Evolutionary conservation across 2,329 filamentous ascomycete species (phyloP).

Genomic region (Claviceps capensis): DNA sequence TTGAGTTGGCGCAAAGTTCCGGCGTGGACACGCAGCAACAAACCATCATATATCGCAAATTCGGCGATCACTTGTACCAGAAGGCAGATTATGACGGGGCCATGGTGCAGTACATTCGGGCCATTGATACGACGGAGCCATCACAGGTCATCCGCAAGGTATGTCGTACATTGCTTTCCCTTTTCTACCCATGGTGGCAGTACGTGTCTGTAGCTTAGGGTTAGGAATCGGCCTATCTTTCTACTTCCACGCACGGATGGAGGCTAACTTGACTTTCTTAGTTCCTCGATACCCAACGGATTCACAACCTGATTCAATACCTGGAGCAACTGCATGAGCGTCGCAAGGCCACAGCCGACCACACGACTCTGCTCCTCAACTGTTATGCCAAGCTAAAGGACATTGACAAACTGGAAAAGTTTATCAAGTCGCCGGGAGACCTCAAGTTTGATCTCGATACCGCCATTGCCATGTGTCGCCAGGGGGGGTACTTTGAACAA

Average conservation of each 20-base stretch:
- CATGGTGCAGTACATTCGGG: constrained; percentile 97
- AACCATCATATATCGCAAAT: constrained; percentile 83
- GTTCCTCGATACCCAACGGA: constrained; percentile 93
- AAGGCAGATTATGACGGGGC: constrained; percentile 93
- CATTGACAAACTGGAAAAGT: constrained; percentile 87
- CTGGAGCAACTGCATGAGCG: constrained; percentile 93
- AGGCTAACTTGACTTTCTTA: constrained; percentile 25
- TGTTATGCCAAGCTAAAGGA: constrained; percentile 98
- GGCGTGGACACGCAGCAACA: constrained; percentile 70
- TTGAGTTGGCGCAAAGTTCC: constrained; percentile 82
- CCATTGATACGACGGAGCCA: constrained; percentile 90
- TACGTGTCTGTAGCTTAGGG: too few species aligned
- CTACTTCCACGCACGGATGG: neutral
- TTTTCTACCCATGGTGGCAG: neutral
- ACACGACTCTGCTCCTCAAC: constrained; percentile 87
- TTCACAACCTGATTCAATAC: constrained; percentile 95
- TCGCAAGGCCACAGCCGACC: constrained; percentile 82
- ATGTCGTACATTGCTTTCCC: constrained; percentile 4
- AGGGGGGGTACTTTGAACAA: constrained; percentile 94
- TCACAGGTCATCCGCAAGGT: constrained; percentile 93
- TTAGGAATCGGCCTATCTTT: neutral
- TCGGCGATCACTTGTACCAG: constrained; percentile 87
- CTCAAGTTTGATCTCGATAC: constrained; percentile 95
- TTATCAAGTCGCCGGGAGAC: constrained; percentile 90
- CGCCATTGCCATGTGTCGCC: constrained; percentile 91